Conservation (phyloP, 176 grass and related monocot genomes). For the Miscanthus lutarioriparius region DNA sequence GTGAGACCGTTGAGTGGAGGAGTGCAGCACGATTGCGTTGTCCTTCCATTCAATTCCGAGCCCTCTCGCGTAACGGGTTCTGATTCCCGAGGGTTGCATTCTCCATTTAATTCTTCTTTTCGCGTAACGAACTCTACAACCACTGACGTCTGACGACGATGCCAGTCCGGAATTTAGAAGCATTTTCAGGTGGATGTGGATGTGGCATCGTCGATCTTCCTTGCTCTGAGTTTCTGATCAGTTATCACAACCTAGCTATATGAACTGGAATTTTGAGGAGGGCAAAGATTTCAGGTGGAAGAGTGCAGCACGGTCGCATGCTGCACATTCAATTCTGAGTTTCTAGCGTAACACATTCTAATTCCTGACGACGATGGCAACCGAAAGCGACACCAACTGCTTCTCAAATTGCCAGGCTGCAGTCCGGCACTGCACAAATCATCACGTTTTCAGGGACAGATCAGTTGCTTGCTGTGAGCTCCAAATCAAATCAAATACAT, state of each 20-base stretch:
- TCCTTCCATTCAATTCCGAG: constrained; percentile 14
- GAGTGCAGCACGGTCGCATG: constrained; percentile 6
- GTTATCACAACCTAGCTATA: background rate
- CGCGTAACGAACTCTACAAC: constrained; percentile 13
- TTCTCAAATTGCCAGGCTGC: constrained; percentile 1
- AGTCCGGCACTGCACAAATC: background rate
- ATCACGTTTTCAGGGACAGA: background rate
- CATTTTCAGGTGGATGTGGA: background rate
- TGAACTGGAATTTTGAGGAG: background rate
- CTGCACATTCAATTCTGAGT: constrained; percentile 19
- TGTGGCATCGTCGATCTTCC: background rate
- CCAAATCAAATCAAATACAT: background rate
- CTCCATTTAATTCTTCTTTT: constrained; percentile 21
- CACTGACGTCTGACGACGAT: background rate
- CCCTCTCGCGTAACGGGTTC: constrained; percentile 3
- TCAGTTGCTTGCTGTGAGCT: constrained; percentile 23
- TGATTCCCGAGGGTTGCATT: background rate
- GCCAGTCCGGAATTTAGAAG: background rate
- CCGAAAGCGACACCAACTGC: background rate
- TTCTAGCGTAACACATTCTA: constrained; percentile 13
- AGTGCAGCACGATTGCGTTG: background rate
- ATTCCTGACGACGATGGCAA: constrained; percentile 11
- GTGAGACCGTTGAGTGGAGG: background rate
- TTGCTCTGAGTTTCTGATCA: background rate
- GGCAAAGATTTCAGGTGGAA: background rate